Evolutionary conservation across 2,329 filamentous ascomycete species (phyloP), one percentile per base, ranked within the genome.

Genomic region (Gremmenia infestans): DNA sequence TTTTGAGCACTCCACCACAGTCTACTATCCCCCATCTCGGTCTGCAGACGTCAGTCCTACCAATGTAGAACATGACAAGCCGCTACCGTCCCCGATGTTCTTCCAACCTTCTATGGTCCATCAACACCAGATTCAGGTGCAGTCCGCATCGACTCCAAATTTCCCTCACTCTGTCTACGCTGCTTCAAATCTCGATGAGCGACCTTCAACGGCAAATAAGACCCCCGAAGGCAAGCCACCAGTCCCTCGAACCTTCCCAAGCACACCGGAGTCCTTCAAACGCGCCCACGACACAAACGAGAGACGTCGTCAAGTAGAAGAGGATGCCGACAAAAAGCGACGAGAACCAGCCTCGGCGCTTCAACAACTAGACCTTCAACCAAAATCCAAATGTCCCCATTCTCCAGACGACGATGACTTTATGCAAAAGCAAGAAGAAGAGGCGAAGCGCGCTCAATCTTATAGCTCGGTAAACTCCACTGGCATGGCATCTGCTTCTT

Each of bases 141-240:
- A 62, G 35, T 67, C 65, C 15, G 56, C 62, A 17, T 68, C 67
- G 11, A 62, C 64, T 12, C 65, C 66, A 5, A 64, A 64, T 37
- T 60, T 68, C 5, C 57, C 56, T 9, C 57, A 61, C 25, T 52
- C 55, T n/a, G 53, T 32, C n/a, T 69, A 70, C 1, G 60, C 65
- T 7, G 62, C 62, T 3, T 62, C 70, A 8, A 71, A 74, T 6
- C 58, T 73, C 14, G 76, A 78, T 11, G 72, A 77, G 14, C 72
- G 80, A 47, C 78, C 79, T 1, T 66, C 72, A 37, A 79, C 79
- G 5, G 74, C 79, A 0, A 78, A 78, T 52, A 74, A 75, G 12
- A 67, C 71, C n/a, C 66, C 69, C 2, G 74, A 76, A 54, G 68
- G 62, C 12, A 72, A 67, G 40, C 72, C 71, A 2, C 70, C 71